Percentiles rank a stretch among this genome's conserved stretches.
Conservation (phyloP, 306 rosid species). For the Lathyrus sativus region DNA sequence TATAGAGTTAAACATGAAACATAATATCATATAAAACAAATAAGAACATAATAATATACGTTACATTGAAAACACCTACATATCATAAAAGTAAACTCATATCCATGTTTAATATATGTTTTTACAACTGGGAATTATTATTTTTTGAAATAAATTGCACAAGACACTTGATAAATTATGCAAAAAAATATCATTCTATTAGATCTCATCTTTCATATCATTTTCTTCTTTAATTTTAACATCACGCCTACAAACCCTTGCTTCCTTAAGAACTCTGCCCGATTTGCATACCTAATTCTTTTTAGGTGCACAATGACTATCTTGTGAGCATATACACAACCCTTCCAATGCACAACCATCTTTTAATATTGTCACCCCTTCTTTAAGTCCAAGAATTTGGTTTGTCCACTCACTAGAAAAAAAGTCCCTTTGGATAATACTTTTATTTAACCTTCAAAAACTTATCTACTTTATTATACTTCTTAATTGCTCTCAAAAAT, state of each 20-base stretch:
- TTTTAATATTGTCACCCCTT: constrained; percentile 38
- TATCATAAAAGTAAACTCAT: too few species aligned
- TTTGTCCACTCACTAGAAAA: constrained; percentile 68
- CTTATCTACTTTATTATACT: constrained; percentile 34
- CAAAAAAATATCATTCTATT: too few species aligned
- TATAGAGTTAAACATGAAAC: too few species aligned
- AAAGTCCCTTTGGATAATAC: constrained; percentile 52
- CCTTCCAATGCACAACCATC: constrained; percentile 77
- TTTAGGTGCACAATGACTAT: constrained; percentile 66
- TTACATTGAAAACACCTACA: too few species aligned
- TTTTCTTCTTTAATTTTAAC: neutral
- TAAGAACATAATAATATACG: too few species aligned
- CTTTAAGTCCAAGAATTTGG: constrained; percentile 58
- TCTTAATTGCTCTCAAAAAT: constrained; percentile 46
- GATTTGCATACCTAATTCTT: constrained; percentile 52
- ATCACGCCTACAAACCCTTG: constrained; percentile 52
- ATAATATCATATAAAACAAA: too few species aligned
- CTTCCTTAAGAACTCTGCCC: constrained; percentile 51
- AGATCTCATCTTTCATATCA: too few species aligned
- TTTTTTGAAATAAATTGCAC: too few species aligned
- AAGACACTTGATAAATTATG: too few species aligned
- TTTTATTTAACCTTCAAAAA: constrained; percentile 51
- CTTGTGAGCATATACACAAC: constrained; percentile 56
- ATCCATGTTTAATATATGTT: too few species aligned
- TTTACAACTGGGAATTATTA: too few species aligned